phyloP scores from a whole-genome alignment of 2,329 filamentous ascomycete species.

The Triangularia setosa region DNA sequence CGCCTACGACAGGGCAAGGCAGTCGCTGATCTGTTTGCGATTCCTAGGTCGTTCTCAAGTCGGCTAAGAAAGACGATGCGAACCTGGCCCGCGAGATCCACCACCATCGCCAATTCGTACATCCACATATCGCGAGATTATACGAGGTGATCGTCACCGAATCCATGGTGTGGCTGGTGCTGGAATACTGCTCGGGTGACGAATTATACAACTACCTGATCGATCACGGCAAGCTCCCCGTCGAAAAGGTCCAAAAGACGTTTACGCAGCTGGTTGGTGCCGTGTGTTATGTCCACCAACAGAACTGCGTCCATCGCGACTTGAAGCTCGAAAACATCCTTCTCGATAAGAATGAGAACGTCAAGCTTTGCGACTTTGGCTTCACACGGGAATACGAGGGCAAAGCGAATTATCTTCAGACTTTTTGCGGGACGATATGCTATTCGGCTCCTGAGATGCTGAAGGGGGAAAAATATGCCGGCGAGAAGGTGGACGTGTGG shows the following conservation, averaged over 20 bases:
- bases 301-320: constrained; percentile 62
- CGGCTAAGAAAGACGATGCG: constrained; percentile 89
- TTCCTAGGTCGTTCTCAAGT: constrained; percentile 89
- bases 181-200: constrained; percentile 95
- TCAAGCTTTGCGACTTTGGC: constrained; percentile 15
- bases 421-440: constrained; percentile 95
- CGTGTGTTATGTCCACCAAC: constrained; percentile 90
- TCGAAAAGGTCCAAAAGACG: constrained; percentile 87
- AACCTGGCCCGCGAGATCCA: constrained; percentile 98
- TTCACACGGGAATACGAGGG: constrained; percentile 98
- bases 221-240: constrained; percentile 75
- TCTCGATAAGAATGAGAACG: constrained; percentile 12
- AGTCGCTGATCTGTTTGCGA: not conserved
- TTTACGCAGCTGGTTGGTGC: constrained; percentile 95
- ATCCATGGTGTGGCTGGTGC: constrained; percentile 86
- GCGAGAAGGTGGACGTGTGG: constrained; percentile 97
- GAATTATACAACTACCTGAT: constrained; percentile 97
- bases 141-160: constrained; percentile 99
- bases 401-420: constrained; percentile 89
- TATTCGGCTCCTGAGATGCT: constrained; percentile 99
- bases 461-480: constrained; percentile 95
- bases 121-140: constrained; percentile 91
- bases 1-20: not conserved
- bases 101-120: constrained; percentile 95
- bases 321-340: constrained; percentile 13